Conservation (phyloP, 2,329 filamentous ascomycete species). For the Cladosporium sp. region DNA sequence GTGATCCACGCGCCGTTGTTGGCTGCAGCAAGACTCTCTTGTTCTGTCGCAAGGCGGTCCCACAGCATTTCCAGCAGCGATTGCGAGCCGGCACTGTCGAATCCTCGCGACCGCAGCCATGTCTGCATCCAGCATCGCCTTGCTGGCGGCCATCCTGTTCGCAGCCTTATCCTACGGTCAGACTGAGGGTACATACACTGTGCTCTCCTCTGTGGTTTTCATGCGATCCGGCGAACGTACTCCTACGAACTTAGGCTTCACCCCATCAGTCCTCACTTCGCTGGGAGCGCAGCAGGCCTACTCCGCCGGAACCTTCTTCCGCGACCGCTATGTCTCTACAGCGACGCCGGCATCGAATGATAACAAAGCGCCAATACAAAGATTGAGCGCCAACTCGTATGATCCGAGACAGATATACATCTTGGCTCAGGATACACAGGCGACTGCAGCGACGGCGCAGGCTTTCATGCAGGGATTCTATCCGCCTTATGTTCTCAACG, state of each 20-base stretch:
- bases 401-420: constrained; percentile 50
- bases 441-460: constrained; percentile 54
- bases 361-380: constrained; percentile 42
- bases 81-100: not conserved
- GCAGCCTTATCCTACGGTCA: constrained; percentile 24
- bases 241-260: constrained; percentile 42
- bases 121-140: constrained; percentile 24
- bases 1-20: not conserved
- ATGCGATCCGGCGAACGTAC: constrained; percentile 57
- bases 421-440: constrained; percentile 49
- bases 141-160: constrained; percentile 23
- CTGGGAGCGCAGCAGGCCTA: constrained; percentile 58
- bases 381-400: constrained; percentile 48
- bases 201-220: constrained; percentile 55
- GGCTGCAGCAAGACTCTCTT: not conserved
- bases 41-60: not conserved
- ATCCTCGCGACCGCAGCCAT: constrained; percentile 20
- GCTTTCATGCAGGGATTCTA: constrained; percentile 65
- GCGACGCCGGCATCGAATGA: constrained; percentile 24
- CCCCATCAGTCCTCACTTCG: constrained; percentile 48
- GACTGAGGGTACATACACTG: constrained; percentile 32
- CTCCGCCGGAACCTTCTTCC: constrained; percentile 52
- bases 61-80: not conserved
- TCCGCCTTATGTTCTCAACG: constrained; percentile 47
- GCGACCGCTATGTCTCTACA: constrained; percentile 52